These are phyloP conservation scores for Ilyonectria mors-panacis DNA, from an alignment of 2,329 filamentous ascomycete genomes.

Conservation along the genomic window DNA sequence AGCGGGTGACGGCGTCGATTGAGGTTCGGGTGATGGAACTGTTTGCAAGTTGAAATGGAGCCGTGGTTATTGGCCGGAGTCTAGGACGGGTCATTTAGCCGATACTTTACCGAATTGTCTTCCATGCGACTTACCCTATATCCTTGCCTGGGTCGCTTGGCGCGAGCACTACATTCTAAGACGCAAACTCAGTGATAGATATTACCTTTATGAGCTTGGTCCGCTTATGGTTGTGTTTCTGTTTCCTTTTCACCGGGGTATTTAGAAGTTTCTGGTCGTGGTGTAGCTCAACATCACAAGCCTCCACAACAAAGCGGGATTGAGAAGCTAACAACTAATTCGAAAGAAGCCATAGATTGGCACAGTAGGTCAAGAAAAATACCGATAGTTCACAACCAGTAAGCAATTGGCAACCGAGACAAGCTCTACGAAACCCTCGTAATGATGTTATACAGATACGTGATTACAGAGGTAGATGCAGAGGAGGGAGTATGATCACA, in stretches of 20 bases:
- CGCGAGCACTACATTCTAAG: background rate
- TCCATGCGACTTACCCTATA: slow-evolving; percentile 36
- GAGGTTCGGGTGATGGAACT: slow-evolving; percentile 46
- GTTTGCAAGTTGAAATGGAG: slow-evolving; percentile 49
- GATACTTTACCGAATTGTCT: slow-evolving; percentile 43
- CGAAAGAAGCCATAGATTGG: too few species aligned
- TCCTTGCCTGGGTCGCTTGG: background rate
- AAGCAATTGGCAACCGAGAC: background rate
- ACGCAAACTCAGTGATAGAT: too few species aligned
- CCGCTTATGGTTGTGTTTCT: too few species aligned
- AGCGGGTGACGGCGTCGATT: slow-evolving; percentile 41
- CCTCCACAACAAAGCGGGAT: too few species aligned
- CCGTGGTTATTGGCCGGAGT: slow-evolving; percentile 46
- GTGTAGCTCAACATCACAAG: too few species aligned
- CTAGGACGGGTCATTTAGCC: slow-evolving; percentile 40
- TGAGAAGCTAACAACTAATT: too few species aligned
- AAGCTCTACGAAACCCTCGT: too few species aligned
- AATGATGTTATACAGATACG: background rate
- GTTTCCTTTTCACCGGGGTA: too few species aligned
- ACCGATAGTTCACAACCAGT: background rate
- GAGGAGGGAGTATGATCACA: too few species aligned
- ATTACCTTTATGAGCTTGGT: too few species aligned
- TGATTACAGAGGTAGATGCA: background rate
- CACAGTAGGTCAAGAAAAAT: too few species aligned
- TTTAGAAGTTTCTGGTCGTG: too few species aligned